These are phyloP conservation scores for Pulicaria dysenterica DNA, from an alignment of 129 eudicot species.

Conservation along the genomic window DNA sequence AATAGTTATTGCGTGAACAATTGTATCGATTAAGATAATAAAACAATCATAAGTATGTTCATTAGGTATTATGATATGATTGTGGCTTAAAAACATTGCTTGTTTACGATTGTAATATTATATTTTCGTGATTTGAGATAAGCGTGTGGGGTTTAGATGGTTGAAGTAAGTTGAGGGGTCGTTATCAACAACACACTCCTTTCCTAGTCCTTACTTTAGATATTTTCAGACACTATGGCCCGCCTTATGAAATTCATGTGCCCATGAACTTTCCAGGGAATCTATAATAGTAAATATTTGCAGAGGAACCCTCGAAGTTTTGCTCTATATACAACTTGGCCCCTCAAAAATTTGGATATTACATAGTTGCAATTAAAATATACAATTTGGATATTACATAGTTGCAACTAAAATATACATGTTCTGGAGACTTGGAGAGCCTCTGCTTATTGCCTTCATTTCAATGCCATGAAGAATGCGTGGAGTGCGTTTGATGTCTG, in stretches of 20 bases:
- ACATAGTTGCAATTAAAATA: not conserved
- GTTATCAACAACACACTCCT: slow-evolving; percentile 14
- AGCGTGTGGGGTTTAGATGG: slow-evolving; percentile 5
- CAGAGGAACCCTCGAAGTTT: not conserved
- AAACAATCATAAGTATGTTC: no score
- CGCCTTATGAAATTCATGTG: not conserved
- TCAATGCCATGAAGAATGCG: no score
- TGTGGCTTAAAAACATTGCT: no score
- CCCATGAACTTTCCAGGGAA: not conserved
- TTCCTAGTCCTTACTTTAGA: slow-evolving; percentile 9
- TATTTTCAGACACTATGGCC: slow-evolving; percentile 33
- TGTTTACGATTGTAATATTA: no score
- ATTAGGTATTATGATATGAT: no score
- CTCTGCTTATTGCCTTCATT: no score
- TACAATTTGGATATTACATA: not conserved
- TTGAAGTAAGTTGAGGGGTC: slow-evolving; percentile 22
- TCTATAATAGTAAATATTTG: not conserved
- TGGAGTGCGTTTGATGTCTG: no score
- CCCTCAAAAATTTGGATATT: not conserved
- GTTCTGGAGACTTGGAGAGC: no score
- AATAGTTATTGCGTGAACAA: no score
- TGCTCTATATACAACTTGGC: no score
- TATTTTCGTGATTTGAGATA: slow-evolving; percentile 22
- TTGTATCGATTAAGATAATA: no score
- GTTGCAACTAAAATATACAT: not conserved